A percentile compares a stretch with the other conserved stretches of the same genome.
Evolutionary conservation across 768 basidiomycete species (phyloP).

Genomic region (Glaciozyma martinii): DNA sequence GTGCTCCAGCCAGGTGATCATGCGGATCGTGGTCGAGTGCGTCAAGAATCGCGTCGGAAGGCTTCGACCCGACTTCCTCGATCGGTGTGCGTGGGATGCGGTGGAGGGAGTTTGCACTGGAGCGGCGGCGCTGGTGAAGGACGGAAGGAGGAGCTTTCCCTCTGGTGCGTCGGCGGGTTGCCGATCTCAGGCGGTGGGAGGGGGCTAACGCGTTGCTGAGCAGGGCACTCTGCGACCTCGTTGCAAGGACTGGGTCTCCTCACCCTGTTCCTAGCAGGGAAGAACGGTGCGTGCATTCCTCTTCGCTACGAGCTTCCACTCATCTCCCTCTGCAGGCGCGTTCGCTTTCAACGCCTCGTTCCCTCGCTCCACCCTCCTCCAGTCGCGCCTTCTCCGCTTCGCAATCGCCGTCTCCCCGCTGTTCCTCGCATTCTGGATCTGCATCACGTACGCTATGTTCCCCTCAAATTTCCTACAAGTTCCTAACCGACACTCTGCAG

Average conservation of each 20-base stretch:
- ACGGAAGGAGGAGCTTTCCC: constrained; percentile 28
- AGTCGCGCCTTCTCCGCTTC: constrained; percentile 29
- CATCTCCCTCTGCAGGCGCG: constrained; percentile 6
- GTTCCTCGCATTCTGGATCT: constrained; percentile 22
- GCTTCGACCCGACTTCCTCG: constrained; percentile 26
- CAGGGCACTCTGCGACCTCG: constrained; percentile 33
- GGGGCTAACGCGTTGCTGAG: not conserved
- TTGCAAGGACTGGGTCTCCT: constrained; percentile 30
- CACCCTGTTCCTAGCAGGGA: constrained; percentile 28
- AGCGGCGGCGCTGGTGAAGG: constrained; percentile 16
- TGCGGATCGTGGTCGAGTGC: constrained; percentile 24
- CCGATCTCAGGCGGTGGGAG: not conserved
- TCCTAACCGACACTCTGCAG: too few relatives aligned
- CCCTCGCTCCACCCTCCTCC: constrained; percentile 23
- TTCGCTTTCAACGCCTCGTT: constrained; percentile 28
- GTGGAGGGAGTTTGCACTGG: constrained; percentile 21
- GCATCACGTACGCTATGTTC: constrained; percentile 6
- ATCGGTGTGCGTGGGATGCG: constrained; percentile 27
- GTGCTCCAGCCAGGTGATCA: not conserved
- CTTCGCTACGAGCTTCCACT: not conserved
- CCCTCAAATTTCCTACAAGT: too few relatives aligned
- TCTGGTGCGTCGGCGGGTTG: constrained; percentile 12
- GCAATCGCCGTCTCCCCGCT: constrained; percentile 27
- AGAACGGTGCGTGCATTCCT: constrained; percentile 15
- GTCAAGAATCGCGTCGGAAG: constrained; percentile 25